Evolutionary conservation across 2,329 filamentous ascomycete species (phyloP).

Genomic region (Trichoderma koningii): DNA sequence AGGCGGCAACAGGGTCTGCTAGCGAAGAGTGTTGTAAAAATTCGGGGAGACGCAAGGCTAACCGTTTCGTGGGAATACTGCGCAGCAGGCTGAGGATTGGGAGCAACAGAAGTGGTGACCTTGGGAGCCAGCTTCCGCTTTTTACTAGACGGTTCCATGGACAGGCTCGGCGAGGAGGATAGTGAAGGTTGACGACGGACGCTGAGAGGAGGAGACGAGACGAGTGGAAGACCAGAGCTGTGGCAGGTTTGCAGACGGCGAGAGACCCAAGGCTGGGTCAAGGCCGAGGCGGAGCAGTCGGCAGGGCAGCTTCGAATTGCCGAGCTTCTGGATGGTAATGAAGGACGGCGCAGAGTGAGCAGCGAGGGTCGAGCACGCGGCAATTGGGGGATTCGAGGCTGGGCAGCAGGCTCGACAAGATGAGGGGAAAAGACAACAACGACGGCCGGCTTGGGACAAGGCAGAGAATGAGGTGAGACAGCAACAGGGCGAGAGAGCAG

Average conservation of each 20-base stretch:
- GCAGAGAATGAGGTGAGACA: constrained; percentile 28
- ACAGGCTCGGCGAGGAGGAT: constrained; percentile 14
- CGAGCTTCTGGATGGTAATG: not conserved
- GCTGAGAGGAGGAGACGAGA: not conserved
- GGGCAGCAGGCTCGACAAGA: constrained; percentile 16
- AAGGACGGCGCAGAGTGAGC: not conserved
- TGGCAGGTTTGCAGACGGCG: not conserved
- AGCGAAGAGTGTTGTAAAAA: not conserved
- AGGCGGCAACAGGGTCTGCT: not conserved
- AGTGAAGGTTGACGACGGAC: not conserved
- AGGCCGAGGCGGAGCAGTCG: constrained; percentile 15
- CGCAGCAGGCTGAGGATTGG: constrained; percentile 37
- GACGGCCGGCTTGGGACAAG: constrained; percentile 16
- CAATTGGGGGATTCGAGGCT: constrained; percentile 17
- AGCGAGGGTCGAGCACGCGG: not conserved
- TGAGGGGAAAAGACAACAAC: constrained; percentile 29
- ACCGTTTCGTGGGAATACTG: constrained; percentile 42
- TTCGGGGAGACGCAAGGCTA: constrained; percentile 33
- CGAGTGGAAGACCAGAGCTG: not conserved
- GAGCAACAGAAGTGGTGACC: constrained; percentile 39
- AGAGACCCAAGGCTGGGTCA: not conserved
- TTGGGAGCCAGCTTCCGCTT: constrained; percentile 50
- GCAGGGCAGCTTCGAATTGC: constrained; percentile 3
- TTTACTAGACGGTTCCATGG: constrained; percentile 49
- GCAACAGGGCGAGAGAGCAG: constrained; percentile 34